Conservation (phyloP, 2,329 filamentous ascomycete species). For the Parasarocladium wereldwijsianum region DNA sequence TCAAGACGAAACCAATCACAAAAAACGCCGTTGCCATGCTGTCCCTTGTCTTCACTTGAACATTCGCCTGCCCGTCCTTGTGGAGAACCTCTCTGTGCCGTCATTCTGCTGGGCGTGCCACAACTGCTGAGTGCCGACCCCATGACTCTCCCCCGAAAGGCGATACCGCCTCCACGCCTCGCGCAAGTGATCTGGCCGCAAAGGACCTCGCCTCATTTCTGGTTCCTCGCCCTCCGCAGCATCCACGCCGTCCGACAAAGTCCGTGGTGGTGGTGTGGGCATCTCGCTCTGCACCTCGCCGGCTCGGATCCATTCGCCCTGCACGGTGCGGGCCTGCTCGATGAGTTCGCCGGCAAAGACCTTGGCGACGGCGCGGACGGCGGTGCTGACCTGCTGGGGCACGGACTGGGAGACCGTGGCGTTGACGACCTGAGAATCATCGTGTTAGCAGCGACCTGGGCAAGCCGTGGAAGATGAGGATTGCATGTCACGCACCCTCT, state of each 20-base stretch:
- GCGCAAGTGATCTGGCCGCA: slow-evolving; percentile 60
- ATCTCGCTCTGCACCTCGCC: slow-evolving; percentile 43
- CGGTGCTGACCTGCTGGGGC: slow-evolving; percentile 55
- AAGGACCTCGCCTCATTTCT: slow-evolving; percentile 26
- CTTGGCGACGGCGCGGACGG: slow-evolving; percentile 64
- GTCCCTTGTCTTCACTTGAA: slow-evolving; percentile 27
- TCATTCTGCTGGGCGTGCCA: slow-evolving; percentile 47
- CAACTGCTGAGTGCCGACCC: slow-evolving; percentile 42
- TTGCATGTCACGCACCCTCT: slow-evolving; percentile 35
- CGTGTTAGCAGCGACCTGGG: slow-evolving; percentile 1
- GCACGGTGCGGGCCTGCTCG: slow-evolving; percentile 54
- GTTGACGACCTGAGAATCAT: slow-evolving; percentile 48
- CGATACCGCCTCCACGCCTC: slow-evolving; percentile 60
- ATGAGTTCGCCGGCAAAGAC: slow-evolving; percentile 65
- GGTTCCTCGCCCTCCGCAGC: slow-evolving; percentile 6
- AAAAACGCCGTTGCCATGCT: background rate
- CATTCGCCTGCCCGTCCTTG: slow-evolving; percentile 34
- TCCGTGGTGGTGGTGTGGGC: slow-evolving; percentile 17
- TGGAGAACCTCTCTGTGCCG: slow-evolving; percentile 44
- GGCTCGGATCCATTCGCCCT: slow-evolving; percentile 53
- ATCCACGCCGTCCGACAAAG: slow-evolving; percentile 9
- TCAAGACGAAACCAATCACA: no score
- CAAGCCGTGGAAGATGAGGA: background rate
- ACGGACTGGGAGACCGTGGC: slow-evolving; percentile 70
- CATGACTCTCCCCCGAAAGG: slow-evolving; percentile 44